A percentile compares a stretch with the other conserved stretches of the same genome.
These are phyloP conservation scores for Carex cristatella DNA, from an alignment of 176 grass and related monocot species.

Conservation along the genomic window DNA sequence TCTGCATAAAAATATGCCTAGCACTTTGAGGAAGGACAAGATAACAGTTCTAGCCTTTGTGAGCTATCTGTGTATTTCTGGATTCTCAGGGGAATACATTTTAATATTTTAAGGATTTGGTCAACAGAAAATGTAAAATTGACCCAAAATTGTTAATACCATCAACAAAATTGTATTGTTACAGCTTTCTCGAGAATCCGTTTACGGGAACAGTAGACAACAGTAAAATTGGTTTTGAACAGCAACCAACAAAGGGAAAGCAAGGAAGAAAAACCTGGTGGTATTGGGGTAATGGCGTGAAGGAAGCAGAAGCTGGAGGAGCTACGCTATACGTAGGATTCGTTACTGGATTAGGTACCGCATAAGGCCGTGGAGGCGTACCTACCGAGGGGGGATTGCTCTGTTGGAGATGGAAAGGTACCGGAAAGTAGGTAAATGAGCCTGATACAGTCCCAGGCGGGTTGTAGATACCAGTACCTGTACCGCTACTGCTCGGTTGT, in stretches of 20 bases:
- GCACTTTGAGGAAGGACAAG: not conserved
- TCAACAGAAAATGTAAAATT: not conserved
- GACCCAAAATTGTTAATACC: not conserved
- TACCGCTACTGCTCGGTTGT: constrained; percentile 4
- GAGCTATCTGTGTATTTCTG: not conserved
- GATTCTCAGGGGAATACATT: not conserved
- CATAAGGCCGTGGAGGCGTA: constrained; percentile 16
- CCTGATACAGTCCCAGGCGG: constrained; percentile 6
- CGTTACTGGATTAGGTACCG: constrained; percentile 8
- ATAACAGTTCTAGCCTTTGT: not conserved
- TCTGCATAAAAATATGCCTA: not conserved
- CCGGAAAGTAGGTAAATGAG: constrained; percentile 51
- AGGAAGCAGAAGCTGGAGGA: constrained; percentile 30
- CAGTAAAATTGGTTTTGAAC: not conserved
- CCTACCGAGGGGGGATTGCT: constrained; percentile 1
- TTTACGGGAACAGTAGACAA: not conserved
- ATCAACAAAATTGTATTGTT: not conserved
- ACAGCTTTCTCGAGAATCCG: not conserved
- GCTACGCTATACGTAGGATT: constrained; percentile 5
- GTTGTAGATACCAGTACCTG: not conserved
- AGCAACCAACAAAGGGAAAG: not conserved
- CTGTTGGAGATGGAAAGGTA: constrained; percentile 79
- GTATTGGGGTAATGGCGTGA: constrained; percentile 58
- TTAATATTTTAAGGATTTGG: not conserved
- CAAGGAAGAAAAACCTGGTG: constrained; percentile 43